phyloP scores from a whole-genome alignment of 2,329 filamentous ascomycete genomes.

The Xylogone sp. region DNA sequence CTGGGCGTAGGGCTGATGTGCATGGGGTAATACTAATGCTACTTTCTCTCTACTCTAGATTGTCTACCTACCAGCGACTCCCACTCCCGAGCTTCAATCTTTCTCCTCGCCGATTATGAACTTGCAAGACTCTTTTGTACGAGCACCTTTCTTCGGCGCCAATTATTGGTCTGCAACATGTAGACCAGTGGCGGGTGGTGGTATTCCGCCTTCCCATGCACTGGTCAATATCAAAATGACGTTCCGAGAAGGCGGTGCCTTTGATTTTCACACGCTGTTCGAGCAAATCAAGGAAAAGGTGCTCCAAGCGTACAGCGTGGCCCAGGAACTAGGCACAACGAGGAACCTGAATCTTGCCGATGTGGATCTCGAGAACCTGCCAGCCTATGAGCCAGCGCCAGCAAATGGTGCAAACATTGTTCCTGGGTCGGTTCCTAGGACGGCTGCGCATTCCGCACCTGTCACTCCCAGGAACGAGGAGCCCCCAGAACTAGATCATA shows the following conservation, averaged over 20 bases:
- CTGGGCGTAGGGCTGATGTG: not conserved
- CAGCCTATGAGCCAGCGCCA: slow-evolving; percentile 69
- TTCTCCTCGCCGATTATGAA: slow-evolving; percentile 88
- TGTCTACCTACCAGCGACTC: slow-evolving; percentile 76
- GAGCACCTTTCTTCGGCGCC: slow-evolving; percentile 86
- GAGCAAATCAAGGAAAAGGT: slow-evolving; percentile 82
- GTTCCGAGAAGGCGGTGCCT: slow-evolving; percentile 94
- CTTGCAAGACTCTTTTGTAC: slow-evolving; percentile 79
- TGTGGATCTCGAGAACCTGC: slow-evolving; percentile 81
- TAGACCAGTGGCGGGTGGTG: slow-evolving; percentile 77
- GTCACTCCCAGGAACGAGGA: slow-evolving; percentile 4
- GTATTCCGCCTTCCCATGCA: slow-evolving; percentile 69
- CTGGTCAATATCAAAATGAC: slow-evolving; percentile 78
- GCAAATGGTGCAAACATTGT: not conserved
- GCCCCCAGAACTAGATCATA: not conserved
- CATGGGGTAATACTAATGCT: not conserved
- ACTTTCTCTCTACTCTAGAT: slow-evolving; percentile 50
- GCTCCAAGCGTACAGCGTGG: slow-evolving; percentile 74
- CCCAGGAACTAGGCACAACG: slow-evolving; percentile 60
- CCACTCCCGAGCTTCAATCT: slow-evolving; percentile 67
- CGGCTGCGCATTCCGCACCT: not conserved
- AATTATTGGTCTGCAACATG: slow-evolving; percentile 85
- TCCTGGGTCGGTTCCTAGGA: not conserved
- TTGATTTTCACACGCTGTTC: slow-evolving; percentile 80
- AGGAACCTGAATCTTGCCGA: slow-evolving; percentile 51